Evolutionary conservation across 1,284 basidiomycete genomes (phyloP).

Genomic region (Ceratorhiza oryzae-sativae): DNA sequence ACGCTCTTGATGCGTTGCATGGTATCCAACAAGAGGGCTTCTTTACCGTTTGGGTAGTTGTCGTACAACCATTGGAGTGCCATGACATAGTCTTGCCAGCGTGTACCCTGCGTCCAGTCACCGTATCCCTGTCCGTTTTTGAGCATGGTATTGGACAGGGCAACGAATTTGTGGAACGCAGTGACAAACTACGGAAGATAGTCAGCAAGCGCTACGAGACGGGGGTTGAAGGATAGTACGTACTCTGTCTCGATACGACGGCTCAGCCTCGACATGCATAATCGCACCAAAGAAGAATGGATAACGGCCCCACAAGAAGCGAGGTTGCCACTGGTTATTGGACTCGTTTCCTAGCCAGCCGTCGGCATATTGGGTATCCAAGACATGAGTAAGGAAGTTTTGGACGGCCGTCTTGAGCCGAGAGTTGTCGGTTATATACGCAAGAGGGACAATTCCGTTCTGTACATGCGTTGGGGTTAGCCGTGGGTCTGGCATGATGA

Average conservation of each 20-base stretch:
- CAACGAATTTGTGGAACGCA: conserved; percentile 37
- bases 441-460: conserved; percentile 34
- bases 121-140: conserved; percentile 14
- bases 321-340: conserved; percentile 26
- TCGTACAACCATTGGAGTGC: conserved; percentile 36
- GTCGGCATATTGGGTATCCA: conserved; percentile 23
- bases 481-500: not conserved
- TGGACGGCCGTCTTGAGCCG: conserved; percentile 26
- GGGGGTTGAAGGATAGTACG: not conserved
- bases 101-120: conserved; percentile 29
- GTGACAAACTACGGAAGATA: conserved; percentile 17
- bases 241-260: conserved; percentile 24
- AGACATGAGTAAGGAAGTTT: conserved; percentile 19
- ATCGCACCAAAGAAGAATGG: conserved; percentile 38
- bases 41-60: conserved; percentile 10
- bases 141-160: conserved; percentile 33
- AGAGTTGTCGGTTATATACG: conserved; percentile 26
- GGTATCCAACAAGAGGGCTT: conserved; percentile 20
- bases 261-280: conserved; percentile 28
- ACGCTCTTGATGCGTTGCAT: conserved; percentile 34
- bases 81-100: conserved; percentile 32
- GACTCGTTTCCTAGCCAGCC: conserved; percentile 33
- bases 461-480: not conserved
- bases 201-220: not conserved
- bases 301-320: conserved; percentile 29